phyloP scores from a whole-genome alignment of 768 basidiomycete species.

The Boletus eberwhitei region DNA sequence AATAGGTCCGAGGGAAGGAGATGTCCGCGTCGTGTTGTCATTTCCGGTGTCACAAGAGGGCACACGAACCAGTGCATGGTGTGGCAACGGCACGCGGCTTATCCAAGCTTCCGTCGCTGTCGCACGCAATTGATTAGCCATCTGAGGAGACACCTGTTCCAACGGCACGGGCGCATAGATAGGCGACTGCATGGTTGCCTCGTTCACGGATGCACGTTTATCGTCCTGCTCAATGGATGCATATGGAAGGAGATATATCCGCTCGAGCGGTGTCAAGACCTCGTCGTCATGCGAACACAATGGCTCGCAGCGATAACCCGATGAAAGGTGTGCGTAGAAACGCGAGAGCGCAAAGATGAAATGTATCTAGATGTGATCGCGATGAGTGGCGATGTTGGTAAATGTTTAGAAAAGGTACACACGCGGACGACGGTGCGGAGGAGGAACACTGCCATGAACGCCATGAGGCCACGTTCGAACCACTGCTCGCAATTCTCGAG shows the following conservation, averaged over 20 bases:
- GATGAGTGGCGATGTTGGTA: neutral
- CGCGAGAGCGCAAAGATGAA: slow-evolving; percentile 71
- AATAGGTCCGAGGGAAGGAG: slow-evolving; percentile 19
- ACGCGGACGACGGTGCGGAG: slow-evolving; percentile 66
- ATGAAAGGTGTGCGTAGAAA: slow-evolving; percentile 55
- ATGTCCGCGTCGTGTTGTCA: neutral
- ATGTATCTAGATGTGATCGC: slow-evolving; percentile 51
- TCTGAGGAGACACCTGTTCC: slow-evolving; percentile 49
- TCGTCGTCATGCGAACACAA: slow-evolving; percentile 16
- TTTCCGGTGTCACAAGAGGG: neutral
- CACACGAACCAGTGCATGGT: neutral
- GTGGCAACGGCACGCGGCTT: slow-evolving; percentile 13
- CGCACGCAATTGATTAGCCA: slow-evolving; percentile 48
- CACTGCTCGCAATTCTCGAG: slow-evolving; percentile 80
- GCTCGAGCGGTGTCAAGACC: slow-evolving; percentile 41
- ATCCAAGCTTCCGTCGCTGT: slow-evolving; percentile 72
- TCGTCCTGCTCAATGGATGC: slow-evolving; percentile 12
- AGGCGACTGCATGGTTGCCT: slow-evolving; percentile 6
- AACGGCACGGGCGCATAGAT: slow-evolving; percentile 73
- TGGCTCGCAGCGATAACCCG: slow-evolving; percentile 29
- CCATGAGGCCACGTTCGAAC: slow-evolving; percentile 65
- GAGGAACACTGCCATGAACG: slow-evolving; percentile 53
- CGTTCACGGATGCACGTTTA: slow-evolving; percentile 1
- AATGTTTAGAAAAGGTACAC: slow-evolving; percentile 27
- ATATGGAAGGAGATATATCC: slow-evolving; percentile 59